Evolutionary conservation across 2,329 filamentous ascomycete species (phyloP).

Genomic region (Exophiala sideris): DNA sequence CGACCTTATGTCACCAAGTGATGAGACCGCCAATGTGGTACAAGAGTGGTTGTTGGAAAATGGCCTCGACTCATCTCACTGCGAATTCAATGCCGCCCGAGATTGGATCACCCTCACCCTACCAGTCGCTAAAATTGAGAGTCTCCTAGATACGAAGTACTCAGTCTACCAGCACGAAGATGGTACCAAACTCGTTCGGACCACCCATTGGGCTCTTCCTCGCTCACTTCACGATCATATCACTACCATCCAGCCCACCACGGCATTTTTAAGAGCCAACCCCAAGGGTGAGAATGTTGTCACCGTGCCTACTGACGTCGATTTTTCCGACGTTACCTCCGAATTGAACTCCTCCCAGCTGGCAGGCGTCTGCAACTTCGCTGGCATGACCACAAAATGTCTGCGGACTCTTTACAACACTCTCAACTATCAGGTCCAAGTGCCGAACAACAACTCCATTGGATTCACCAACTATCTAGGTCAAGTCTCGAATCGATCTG

Average conservation of each 20-base stretch:
- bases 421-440: conserved; percentile 50
- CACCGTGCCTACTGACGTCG: conserved; percentile 33
- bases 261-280: conserved; percentile 52
- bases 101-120: conserved; percentile 57
- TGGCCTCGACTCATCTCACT: conserved; percentile 43
- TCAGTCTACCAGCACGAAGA: conserved; percentile 54
- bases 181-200: conserved; percentile 51
- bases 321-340: conserved; percentile 19
- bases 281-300: conserved; percentile 23
- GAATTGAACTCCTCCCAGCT: conserved; percentile 29
- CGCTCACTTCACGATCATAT: conserved; percentile 56
- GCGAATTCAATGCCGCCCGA: conserved; percentile 51
- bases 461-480: conserved; percentile 49
- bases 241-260: conserved; percentile 60
- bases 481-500: conserved; percentile 48
- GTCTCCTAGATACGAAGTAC: conserved; percentile 53
- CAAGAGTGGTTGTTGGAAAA: conserved; percentile 56
- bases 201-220: conserved; percentile 58
- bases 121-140: conserved; percentile 51
- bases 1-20: conserved; percentile 51
- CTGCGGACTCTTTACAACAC: conserved; percentile 54
- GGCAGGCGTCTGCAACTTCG: conserved; percentile 48
- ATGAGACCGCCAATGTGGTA: conserved; percentile 51
- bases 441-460: conserved; percentile 41
- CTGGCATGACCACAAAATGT: conserved; percentile 52